phyloP scores from a whole-genome alignment of 1,284 basidiomycete genomes.

The Golubevia sp. region DNA sequence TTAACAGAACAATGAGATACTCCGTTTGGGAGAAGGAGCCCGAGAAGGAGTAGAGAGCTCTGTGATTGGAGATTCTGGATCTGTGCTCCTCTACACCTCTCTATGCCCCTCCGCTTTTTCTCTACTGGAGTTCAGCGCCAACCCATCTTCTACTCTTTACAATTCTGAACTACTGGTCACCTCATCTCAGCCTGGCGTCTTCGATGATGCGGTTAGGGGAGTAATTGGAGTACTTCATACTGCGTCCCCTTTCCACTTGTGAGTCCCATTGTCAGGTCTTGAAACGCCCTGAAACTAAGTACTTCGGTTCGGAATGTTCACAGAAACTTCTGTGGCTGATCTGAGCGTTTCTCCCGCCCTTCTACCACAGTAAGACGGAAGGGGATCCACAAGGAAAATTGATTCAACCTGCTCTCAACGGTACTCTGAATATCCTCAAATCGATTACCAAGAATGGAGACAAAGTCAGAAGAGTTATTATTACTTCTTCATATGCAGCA shows the following conservation, averaged over 20 bases:
- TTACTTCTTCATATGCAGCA: conserved; percentile 64
- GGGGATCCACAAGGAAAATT: conserved; percentile 56
- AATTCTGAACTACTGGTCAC: too few relatives aligned
- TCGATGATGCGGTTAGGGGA: conserved; percentile 73
- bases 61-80: background rate
- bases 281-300: too few relatives aligned
- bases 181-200: conserved; percentile 67
- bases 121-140: too few relatives aligned
- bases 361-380: conserved; percentile 60
- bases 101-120: too few relatives aligned
- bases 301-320: too few relatives aligned
- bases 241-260: conserved; percentile 66
- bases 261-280: too few relatives aligned
- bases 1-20: background rate
- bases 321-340: too few relatives aligned
- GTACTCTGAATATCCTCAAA: conserved; percentile 69
- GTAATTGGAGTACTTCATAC: conserved; percentile 71
- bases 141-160: background rate
- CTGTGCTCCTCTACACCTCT: background rate
- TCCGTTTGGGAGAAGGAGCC: background rate
- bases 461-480: conserved; percentile 62
- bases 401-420: conserved; percentile 70
- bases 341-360: too few relatives aligned
- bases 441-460: conserved; percentile 68
- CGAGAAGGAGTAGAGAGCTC: background rate